Evolutionary conservation across 129 eudicot species (phyloP).

Genomic region (Arctium lappa): DNA sequence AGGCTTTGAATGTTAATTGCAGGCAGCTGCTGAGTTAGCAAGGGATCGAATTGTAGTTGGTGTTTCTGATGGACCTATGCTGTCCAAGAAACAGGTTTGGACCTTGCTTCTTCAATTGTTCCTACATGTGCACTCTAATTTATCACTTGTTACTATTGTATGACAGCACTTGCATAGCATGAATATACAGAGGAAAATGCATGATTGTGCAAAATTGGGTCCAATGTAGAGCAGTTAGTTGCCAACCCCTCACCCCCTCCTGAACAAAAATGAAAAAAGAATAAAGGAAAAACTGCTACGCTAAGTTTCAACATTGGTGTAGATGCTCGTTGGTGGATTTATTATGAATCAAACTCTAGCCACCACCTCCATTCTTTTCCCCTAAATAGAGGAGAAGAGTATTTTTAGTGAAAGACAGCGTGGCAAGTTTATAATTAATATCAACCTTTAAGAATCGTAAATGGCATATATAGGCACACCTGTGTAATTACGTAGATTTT

Average conservation of each 20-base stretch:
- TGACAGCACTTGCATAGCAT: background rate
- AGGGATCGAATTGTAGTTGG: slow-evolving; percentile 76
- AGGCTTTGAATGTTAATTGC: slow-evolving; percentile 15
- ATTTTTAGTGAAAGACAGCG: background rate
- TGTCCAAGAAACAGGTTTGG: slow-evolving; percentile 65
- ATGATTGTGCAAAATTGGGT: background rate
- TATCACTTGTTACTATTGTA: background rate
- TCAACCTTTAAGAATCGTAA: background rate
- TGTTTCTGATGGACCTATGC: slow-evolving; percentile 93
- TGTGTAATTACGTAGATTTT: background rate
- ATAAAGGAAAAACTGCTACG: background rate
- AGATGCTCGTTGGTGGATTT: background rate
- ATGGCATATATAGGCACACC: background rate
- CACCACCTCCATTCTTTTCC: background rate
- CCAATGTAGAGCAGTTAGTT: background rate
- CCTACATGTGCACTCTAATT: background rate
- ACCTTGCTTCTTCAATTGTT: background rate
- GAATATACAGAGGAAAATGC: background rate
- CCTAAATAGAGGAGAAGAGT: background rate
- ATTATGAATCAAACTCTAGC: background rate
- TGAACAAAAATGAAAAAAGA: background rate
- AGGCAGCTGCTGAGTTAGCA: slow-evolving; percentile 84
- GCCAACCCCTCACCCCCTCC: background rate
- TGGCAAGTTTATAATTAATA: background rate
- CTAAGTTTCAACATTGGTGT: background rate